Conservation (phyloP, 176 grass and related monocot genomes). For the Guadua angustifolia region DNA sequence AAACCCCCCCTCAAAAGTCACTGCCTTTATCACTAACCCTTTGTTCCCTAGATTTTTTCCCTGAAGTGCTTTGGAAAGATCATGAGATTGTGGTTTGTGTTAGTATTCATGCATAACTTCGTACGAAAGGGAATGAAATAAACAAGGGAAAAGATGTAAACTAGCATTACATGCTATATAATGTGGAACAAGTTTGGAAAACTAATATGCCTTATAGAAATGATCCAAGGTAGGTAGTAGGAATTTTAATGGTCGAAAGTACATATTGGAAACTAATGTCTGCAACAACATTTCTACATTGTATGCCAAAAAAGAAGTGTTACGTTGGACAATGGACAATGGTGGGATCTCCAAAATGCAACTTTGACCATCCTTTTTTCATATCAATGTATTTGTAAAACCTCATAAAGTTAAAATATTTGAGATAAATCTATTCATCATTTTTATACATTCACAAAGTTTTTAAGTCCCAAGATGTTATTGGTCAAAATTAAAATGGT, state of each 20-base stretch:
- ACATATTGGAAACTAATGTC: background rate
- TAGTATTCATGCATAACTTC: background rate
- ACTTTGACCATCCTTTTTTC: constrained; percentile 6
- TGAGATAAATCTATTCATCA: background rate
- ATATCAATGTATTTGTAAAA: background rate
- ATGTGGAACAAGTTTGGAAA: background rate
- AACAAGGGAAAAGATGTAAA: background rate
- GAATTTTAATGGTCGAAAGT: background rate
- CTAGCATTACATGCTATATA: background rate
- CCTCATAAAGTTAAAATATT: background rate
- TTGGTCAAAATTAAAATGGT: background rate
- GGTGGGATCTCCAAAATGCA: background rate
- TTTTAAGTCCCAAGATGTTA: background rate
- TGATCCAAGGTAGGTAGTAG: background rate
- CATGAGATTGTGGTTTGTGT: background rate
- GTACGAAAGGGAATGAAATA: background rate
- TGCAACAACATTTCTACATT: background rate
- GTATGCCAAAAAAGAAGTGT: background rate
- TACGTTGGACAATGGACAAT: background rate
- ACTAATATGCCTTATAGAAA: background rate
- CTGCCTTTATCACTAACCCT: background rate
- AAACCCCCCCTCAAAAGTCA: background rate
- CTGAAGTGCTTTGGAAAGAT: constrained; percentile 3
- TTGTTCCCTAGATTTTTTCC: background rate
- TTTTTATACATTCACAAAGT: background rate